Evolutionary conservation across 129 eudicot species (phyloP).

Genomic region (Smallanthus sonchifolius): DNA sequence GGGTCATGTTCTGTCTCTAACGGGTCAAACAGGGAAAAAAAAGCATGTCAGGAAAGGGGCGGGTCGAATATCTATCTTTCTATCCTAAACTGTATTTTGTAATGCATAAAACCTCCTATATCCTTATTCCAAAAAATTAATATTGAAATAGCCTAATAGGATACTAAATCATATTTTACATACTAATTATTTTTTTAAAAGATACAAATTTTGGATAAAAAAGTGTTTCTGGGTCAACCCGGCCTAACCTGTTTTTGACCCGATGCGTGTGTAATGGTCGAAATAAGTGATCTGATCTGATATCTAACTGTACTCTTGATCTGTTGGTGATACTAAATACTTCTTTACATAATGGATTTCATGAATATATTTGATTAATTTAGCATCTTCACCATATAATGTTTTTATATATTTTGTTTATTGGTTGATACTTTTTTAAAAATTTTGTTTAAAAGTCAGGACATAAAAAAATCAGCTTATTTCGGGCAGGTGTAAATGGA

Average conservation of each 20-base stretch:
- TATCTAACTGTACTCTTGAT: neutral
- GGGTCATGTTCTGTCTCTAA: neutral
- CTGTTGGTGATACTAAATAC: neutral
- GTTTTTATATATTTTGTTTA: neutral
- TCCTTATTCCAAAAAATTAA: neutral
- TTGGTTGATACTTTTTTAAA: neutral
- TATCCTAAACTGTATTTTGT: neutral
- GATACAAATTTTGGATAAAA: neutral
- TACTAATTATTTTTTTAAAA: neutral
- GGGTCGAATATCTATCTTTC: neutral
- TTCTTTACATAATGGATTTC: neutral
- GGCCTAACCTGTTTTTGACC: neutral
- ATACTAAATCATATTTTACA: neutral
- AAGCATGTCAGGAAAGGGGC: neutral
- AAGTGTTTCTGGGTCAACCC: neutral
- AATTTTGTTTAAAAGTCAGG: neutral
- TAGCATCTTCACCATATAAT: neutral
- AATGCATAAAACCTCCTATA: neutral
- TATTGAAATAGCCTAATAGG: neutral
- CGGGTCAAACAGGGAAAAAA: neutral
- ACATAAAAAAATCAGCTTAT: neutral
- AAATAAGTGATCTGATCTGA: neutral
- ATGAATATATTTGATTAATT: neutral
- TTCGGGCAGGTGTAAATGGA: slow-evolving; percentile 13
- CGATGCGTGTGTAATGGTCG: neutral